A percentile compares a stretch with the other conserved stretches of the same genome.
Evolutionary conservation across 306 rosid species (phyloP).

Genomic region (Prunus davidiana): DNA sequence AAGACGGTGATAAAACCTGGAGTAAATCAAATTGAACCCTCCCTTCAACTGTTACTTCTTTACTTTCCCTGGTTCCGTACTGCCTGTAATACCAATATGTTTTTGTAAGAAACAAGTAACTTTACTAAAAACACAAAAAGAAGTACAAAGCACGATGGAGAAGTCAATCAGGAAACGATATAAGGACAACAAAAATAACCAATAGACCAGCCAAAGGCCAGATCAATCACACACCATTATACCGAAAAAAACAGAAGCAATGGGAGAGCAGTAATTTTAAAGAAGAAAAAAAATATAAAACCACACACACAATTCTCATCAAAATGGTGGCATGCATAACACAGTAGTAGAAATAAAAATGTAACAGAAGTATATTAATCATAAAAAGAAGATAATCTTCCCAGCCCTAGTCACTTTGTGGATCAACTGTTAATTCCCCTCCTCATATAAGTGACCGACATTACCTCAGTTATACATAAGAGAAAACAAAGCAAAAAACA

Average conservation of each 20-base stretch:
- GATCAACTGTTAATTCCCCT: not conserved
- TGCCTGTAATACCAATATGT: constrained; percentile 54
- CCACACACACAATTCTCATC: not conserved
- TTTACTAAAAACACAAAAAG: not conserved
- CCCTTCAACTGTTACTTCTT: constrained; percentile 91
- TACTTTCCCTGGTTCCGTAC: constrained; percentile 92
- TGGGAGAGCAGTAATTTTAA: too few species aligned
- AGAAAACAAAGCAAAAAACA: not conserved
- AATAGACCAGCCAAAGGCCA: not conserved
- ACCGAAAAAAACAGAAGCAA: not conserved
- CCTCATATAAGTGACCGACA: not conserved
- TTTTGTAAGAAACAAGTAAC: not conserved
- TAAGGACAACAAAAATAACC: not conserved
- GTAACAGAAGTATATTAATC: not conserved
- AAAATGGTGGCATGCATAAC: not conserved
- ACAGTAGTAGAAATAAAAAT: not conserved
- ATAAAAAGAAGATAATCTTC: not conserved
- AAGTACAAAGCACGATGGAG: not conserved
- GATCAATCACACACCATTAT: not conserved
- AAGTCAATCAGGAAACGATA: not conserved
- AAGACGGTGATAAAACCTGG: constrained; percentile 57
- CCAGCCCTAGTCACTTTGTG: not conserved
- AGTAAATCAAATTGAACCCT: constrained; percentile 98
- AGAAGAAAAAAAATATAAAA: not conserved
- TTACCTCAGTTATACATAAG: not conserved